Base-by-base conservation (phyloP, 495 filamentous ascomycete species). In the Trichoderma orchidacearum region DNA sequence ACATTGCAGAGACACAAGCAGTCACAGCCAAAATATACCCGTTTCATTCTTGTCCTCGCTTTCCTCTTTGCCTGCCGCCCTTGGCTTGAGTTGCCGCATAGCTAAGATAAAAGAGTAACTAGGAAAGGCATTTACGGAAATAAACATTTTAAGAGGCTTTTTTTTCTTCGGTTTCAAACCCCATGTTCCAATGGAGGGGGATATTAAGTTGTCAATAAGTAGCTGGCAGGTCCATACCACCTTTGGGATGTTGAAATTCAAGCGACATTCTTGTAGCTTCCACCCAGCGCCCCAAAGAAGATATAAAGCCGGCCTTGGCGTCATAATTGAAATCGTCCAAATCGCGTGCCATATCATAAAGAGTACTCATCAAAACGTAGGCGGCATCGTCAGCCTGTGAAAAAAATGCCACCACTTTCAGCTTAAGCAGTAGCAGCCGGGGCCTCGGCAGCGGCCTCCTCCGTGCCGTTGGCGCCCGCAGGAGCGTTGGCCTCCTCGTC, bases 401-500 rank as follows among this genome's bases (percentile, higher is more conserved):
- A 32, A 30, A 32, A 53, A 30, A 32, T 53, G 51, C 51, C 27
- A 28, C 41, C 8, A 3, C 7, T 48, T 4, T 25, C 13, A 3
- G 31, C n/a, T 53, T 53, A 53, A 32, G 51, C 51, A 30, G 51
- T 53, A 21, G 51, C 30, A 21, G 51, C 30, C 4, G 51, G 51
- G n/a, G 51, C 51, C 51, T 53, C 51, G 17, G 51, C 28, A 31
- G 51, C 54, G 21, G 15, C 8, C 53, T 55, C 30, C 32, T 38
- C 53, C 15, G 54, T 41, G 51, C 28, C 51, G 28, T 53, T 32
- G 51, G 28, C 71, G 53, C n/a, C n/a, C n/a, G 79, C 75, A 67
- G 89, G 69, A 35, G 67, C 70, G 57, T 74, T 73, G 53, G 78
- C 75, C 68, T 89, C 85, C 61, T 93, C 86, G 57, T 97, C 93